Evolutionary conservation across 208 protist species (phyloP).

Genomic region (Leishmania major): DNA sequence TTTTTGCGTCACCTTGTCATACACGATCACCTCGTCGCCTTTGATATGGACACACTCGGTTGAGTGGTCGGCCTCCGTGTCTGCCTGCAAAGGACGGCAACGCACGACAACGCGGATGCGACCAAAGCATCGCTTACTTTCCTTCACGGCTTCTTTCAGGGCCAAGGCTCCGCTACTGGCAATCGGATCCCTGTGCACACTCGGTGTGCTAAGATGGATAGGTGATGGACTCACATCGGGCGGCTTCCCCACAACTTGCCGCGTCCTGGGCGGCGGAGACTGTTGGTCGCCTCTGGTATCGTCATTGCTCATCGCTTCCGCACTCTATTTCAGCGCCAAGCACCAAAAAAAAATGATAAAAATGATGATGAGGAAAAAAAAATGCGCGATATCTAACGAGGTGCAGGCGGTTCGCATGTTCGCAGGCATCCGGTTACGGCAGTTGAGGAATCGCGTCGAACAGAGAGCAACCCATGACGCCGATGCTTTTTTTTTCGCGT

Average conservation of each 20-base stretch:
- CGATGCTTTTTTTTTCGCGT: neutral
- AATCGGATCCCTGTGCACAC: slow-evolving; percentile 6
- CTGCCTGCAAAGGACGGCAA: slow-evolving; percentile 54
- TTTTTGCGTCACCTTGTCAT: slow-evolving; percentile 17
- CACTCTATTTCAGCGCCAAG: neutral
- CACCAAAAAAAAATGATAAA: neutral
- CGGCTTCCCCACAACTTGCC: slow-evolving; percentile 13
- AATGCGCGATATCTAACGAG: neutral
- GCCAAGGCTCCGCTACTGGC: neutral
- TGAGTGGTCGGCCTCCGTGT: slow-evolving; percentile 38
- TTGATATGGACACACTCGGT: slow-evolving; percentile 46
- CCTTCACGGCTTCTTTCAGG: neutral
- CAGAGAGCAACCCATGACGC: neutral
- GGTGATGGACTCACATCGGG: neutral
- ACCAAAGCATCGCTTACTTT: slow-evolving; percentile 10
- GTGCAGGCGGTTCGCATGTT: neutral
- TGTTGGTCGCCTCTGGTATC: neutral
- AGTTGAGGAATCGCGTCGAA: neutral
- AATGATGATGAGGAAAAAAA: neutral
- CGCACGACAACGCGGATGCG: slow-evolving; percentile 73
- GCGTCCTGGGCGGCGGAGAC: neutral
- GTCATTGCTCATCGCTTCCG: neutral
- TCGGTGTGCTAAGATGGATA: neutral
- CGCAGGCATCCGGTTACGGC: neutral
- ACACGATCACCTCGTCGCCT: slow-evolving; percentile 34